Conservation (phyloP, 2,329 filamentous ascomycete species). For the Magnaporthales sp. region DNA sequence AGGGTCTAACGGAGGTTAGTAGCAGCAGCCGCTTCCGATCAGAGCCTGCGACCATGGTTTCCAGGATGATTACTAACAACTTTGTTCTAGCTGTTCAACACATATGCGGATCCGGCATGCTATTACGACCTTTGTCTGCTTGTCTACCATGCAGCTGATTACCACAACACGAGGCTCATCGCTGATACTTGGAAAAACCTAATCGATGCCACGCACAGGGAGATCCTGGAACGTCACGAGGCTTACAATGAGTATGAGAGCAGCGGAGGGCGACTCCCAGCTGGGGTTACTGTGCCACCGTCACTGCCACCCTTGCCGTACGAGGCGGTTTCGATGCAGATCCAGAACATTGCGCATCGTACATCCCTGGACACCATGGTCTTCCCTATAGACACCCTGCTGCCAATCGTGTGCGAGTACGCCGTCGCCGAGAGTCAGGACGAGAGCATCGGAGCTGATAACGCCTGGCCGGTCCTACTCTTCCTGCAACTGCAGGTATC, state of each 20-base stretch:
- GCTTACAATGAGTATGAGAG: constrained; percentile 20
- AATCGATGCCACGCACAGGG: constrained; percentile 61
- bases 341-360: constrained; percentile 57
- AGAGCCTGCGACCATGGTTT: background rate
- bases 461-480: constrained; percentile 47
- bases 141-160: constrained; percentile 87
- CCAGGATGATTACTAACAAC: constrained; percentile 8
- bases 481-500: constrained; percentile 48
- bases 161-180: constrained; percentile 81
- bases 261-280: constrained; percentile 10
- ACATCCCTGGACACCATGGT: constrained; percentile 57
- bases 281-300: constrained; percentile 14
- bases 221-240: constrained; percentile 34
- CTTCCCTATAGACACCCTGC: constrained; percentile 52
- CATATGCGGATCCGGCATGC: constrained; percentile 74
- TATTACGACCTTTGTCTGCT: constrained; percentile 92
- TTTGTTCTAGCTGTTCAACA: constrained; percentile 68
- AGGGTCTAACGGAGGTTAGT: constrained; percentile 66
- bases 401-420: constrained; percentile 56
- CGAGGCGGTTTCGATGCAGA: constrained; percentile 57
- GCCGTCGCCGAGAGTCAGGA: constrained; percentile 51
- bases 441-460: constrained; percentile 45
- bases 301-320: constrained; percentile 49
- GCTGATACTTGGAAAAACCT: constrained; percentile 76
- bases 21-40: constrained; percentile 11